Evolutionary conservation across 345 rosid genomes (phyloP).

Genomic region (Euphorbia pulcherrima): DNA sequence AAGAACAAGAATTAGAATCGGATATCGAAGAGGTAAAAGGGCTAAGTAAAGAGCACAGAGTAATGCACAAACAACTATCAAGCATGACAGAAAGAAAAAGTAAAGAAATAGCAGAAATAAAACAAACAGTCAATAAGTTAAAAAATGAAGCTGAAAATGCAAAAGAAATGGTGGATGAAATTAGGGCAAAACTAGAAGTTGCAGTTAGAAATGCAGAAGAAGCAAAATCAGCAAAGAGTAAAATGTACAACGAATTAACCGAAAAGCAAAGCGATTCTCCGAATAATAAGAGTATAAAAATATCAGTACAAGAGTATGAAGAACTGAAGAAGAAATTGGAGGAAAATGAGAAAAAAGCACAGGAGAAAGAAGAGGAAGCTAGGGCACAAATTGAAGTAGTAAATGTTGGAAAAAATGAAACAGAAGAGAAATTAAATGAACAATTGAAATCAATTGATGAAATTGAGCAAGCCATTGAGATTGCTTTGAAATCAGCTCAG

Average conservation of each 20-base stretch:
- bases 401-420: constrained; percentile 35
- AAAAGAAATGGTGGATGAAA: constrained; percentile 32
- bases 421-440: constrained; percentile 47
- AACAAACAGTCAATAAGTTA: constrained; percentile 30
- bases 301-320: constrained; percentile 53
- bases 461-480: constrained; percentile 59
- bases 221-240: constrained; percentile 54
- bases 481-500: constrained; percentile 67
- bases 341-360: constrained; percentile 43
- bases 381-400: constrained; percentile 46
- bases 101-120: constrained; percentile 51
- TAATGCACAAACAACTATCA: constrained; percentile 30
- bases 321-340: constrained; percentile 44
- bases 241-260: constrained; percentile 50
- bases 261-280: constrained; percentile 20
- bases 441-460: constrained; percentile 54
- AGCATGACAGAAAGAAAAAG: constrained; percentile 48
- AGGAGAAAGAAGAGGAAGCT: constrained; percentile 44
- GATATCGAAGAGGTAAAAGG: neutral
- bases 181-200: constrained; percentile 44
- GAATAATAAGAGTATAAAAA: constrained; percentile 36
- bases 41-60: constrained; percentile 14
- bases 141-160: constrained; percentile 49
- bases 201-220: constrained; percentile 43
- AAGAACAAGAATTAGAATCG: constrained; percentile 4